A percentile compares a stretch with the other conserved stretches of the same genome.
Conservation (phyloP, 2,329 filamentous ascomycete species). For the Tolypocladium guangdongense region DNA sequence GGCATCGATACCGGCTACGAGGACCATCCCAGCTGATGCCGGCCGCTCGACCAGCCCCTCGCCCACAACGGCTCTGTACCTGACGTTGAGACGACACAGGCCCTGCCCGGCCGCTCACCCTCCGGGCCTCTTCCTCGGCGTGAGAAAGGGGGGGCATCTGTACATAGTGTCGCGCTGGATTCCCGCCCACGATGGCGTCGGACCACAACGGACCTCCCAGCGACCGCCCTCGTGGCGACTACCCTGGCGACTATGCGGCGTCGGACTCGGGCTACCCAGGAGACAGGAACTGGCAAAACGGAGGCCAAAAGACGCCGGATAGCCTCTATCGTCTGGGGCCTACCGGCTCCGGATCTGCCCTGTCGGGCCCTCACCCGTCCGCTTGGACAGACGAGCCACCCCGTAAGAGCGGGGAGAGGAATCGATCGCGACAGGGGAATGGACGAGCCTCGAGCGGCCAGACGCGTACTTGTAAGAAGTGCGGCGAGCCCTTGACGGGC, state of each 20-base stretch:
- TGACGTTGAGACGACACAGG: conserved; percentile 18
- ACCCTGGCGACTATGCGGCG: conserved; percentile 16
- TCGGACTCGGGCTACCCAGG: conserved; percentile 19
- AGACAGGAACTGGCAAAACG: conserved; percentile 26
- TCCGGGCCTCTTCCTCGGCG: neutral
- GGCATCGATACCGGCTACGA: conserved; percentile 10
- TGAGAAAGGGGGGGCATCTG: conserved; percentile 9
- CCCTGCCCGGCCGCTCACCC: neutral
- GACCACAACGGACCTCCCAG: conserved; percentile 30
- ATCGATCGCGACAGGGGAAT: conserved; percentile 41
- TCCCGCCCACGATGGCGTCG: conserved; percentile 29
- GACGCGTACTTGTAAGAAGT: conserved; percentile 71
- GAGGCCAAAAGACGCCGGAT: conserved; percentile 25
- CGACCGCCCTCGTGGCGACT: conserved; percentile 24
- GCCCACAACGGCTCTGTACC: conserved; percentile 19
- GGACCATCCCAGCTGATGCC: conserved; percentile 22
- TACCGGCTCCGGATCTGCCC: conserved; percentile 22
- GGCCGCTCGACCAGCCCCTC: conserved; percentile 20
- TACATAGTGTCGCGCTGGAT: conserved; percentile 9
- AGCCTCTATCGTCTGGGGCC: conserved; percentile 21
- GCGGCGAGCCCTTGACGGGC: conserved; percentile 74
- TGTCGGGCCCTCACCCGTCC: conserved; percentile 16
- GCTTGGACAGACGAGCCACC: conserved; percentile 28
- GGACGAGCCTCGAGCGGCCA: conserved; percentile 48
- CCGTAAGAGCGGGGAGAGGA: conserved; percentile 45